A percentile compares a stretch with the other conserved stretches of the same genome.
Evolutionary conservation across 169 alveolate genomes (phyloP).

Genomic region (Sarcocystis neurona): DNA sequence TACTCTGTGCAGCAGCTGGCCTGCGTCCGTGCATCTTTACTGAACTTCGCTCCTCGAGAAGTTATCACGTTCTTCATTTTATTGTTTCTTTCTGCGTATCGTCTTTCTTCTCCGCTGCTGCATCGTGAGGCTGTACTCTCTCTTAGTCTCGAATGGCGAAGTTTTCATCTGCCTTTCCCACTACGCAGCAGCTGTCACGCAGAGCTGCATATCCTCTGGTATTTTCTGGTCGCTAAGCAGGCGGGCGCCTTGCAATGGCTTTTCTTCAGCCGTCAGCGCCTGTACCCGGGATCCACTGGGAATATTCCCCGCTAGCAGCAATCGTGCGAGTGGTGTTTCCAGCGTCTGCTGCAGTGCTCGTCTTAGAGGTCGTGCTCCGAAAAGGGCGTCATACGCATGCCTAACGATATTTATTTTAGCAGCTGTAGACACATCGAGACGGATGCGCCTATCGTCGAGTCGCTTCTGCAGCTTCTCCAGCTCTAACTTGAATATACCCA

Average conservation of each 20-base stretch:
- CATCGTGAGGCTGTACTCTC: background rate
- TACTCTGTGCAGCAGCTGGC: too few species aligned
- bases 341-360: constrained; percentile 78
- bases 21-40: too few species aligned
- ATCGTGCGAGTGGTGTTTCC: constrained; percentile 77
- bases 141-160: background rate
- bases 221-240: background rate
- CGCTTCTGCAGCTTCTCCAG: background rate
- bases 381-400: constrained; percentile 49
- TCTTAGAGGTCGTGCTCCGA: constrained; percentile 60
- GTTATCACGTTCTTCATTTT: too few species aligned
- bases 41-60: too few species aligned
- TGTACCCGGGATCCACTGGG: background rate
- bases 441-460: background rate
- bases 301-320: constrained; percentile 61
- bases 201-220: constrained; percentile 10
- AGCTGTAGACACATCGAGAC: background rate
- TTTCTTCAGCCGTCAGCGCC: background rate
- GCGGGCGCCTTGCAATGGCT: background rate
- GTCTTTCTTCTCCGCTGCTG: background rate
- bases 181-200: too few species aligned
- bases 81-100: too few species aligned
- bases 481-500: constrained; percentile 27
- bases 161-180: too few species aligned
- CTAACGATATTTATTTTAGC: background rate